Conservation (phyloP, 1,284 basidiomycete species). For the Leccinum holopus region DNA sequence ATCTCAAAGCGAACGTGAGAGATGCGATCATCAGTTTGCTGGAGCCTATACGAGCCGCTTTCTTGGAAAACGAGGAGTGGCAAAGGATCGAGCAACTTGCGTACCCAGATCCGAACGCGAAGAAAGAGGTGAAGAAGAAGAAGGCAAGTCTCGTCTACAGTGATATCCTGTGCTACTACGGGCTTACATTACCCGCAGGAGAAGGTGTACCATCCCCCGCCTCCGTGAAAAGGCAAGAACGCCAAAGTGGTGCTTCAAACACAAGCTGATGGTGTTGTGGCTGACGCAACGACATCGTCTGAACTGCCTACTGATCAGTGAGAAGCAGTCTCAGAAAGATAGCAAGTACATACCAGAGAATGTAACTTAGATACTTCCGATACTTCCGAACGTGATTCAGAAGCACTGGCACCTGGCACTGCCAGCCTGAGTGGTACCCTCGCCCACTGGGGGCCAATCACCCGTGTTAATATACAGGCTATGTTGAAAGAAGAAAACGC, state of each 20-base stretch:
- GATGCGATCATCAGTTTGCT: neutral
- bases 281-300: neutral
- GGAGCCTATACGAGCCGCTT: neutral
- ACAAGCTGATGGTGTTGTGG: neutral
- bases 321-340: neutral
- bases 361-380: neutral
- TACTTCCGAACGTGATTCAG: no score
- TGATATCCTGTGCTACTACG: neutral
- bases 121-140: neutral
- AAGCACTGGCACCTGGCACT: no score
- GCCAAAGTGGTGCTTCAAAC: neutral
- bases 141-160: neutral
- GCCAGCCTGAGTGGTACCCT: no score
- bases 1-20: constrained; percentile 1
- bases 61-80: neutral
- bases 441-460: no score
- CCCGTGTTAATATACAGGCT: no score
- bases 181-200: neutral
- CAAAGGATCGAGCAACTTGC: neutral
- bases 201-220: neutral
- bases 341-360: neutral
- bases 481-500: no score
- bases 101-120: neutral
- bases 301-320: neutral
- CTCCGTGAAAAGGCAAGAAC: neutral